Conservation (phyloP, 805 yeast genomes). For the Sugiyamaella mastotermitis region DNA sequence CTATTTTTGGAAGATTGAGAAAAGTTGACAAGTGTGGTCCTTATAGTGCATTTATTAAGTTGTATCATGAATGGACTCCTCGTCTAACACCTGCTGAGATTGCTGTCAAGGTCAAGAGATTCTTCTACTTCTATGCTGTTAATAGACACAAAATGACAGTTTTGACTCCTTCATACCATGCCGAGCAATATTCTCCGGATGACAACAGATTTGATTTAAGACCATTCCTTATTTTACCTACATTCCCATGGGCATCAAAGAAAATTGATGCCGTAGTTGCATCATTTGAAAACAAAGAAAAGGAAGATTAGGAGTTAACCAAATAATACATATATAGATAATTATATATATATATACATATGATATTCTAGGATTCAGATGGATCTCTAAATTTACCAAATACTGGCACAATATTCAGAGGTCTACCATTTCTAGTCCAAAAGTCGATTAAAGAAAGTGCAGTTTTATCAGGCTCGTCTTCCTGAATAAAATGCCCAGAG, state of each 20-base stretch:
- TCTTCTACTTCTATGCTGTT: slow-evolving; percentile 89
- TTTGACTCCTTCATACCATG: slow-evolving; percentile 96
- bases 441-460: slow-evolving; percentile 42
- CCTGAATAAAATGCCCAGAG: slow-evolving; percentile 93
- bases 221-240: slow-evolving; percentile 90
- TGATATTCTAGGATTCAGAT: background rate
- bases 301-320: background rate
- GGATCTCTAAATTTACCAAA: slow-evolving; percentile 29
- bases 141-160: slow-evolving; percentile 97
- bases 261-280: slow-evolving; percentile 75
- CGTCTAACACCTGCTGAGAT: slow-evolving; percentile 74
- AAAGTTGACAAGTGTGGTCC: slow-evolving; percentile 96
- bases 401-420: slow-evolving; percentile 25
- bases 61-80: slow-evolving; percentile 90
- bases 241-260: slow-evolving; percentile 82
- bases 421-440: slow-evolving; percentile 30
- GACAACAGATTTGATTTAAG: slow-evolving; percentile 94
- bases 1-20: slow-evolving; percentile 83
- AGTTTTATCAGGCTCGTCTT: slow-evolving; percentile 71
- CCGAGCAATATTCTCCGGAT: slow-evolving; percentile 97
- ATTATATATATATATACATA: slow-evolving; percentile 1
- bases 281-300: slow-evolving; percentile 14
- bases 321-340: background rate
- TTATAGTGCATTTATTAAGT: slow-evolving; percentile 83
- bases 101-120: slow-evolving; percentile 87